Evolutionary conservation across 768 basidiomycete species (phyloP).

Genomic region (Ramaria rubella): DNA sequence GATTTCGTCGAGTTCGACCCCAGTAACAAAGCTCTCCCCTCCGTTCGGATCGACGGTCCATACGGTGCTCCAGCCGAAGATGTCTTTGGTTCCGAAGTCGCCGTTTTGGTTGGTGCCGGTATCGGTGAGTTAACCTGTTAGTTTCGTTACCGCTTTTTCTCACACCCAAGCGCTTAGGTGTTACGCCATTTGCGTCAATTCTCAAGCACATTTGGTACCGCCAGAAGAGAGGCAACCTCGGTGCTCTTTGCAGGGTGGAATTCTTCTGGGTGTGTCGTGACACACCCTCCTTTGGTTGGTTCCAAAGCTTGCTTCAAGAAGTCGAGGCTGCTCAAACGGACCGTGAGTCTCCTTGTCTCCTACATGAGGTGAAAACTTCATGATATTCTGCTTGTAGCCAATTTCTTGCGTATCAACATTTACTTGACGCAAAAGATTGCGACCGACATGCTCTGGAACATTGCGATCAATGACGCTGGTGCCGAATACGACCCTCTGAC

Average conservation of each 20-base stretch:
- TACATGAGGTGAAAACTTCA: constrained; percentile 13
- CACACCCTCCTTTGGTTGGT: constrained; percentile 98
- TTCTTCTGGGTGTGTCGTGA: constrained; percentile 95
- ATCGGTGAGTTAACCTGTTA: constrained; percentile 56
- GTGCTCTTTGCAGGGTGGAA: constrained; percentile 80
- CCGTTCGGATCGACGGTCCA: constrained; percentile 79
- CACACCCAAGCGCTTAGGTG: constrained; percentile 39
- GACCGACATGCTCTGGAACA: constrained; percentile 88
- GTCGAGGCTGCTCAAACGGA: constrained; percentile 85
- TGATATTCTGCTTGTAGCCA: constrained; percentile 42
- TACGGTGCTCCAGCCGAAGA: constrained; percentile 93
- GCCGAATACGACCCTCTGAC: constrained; percentile 87
- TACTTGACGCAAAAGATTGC: constrained; percentile 83
- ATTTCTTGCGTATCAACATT: constrained; percentile 88
- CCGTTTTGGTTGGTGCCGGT: constrained; percentile 88
- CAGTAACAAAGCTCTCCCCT: constrained; percentile 50
- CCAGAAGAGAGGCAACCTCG: constrained; percentile 70
- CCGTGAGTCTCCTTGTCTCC: constrained; percentile 44
- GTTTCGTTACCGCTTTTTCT: neutral
- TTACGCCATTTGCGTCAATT: constrained; percentile 93
- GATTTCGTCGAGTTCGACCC: constrained; percentile 77
- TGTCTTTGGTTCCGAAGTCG: constrained; percentile 79
- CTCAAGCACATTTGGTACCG: constrained; percentile 95
- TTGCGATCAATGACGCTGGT: constrained; percentile 80
- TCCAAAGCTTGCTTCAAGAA: constrained; percentile 82